Evolutionary conservation across 2,329 filamentous ascomycete species (phyloP), one percentile per base, ranked within the genome.

Genomic region (Lasiodiplodia theobromae): DNA sequence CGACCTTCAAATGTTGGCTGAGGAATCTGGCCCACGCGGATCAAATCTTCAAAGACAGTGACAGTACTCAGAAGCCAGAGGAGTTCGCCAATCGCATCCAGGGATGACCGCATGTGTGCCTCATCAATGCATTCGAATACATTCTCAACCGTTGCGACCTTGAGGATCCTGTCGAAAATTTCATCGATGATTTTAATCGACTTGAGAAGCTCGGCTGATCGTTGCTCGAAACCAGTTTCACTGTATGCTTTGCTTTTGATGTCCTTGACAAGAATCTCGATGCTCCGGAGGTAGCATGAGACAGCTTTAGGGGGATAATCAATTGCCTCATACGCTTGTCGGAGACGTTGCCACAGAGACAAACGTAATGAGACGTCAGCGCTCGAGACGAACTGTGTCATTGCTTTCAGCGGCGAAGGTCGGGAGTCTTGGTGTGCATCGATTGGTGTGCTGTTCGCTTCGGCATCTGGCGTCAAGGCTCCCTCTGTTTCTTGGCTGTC

Each of bases 271-370:
- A 98, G 88, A 74, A 94, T 91, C 76, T 96, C 93, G 58, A 98
- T 92, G 72, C 92, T 93, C 72, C 92, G 91, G 37, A 99, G 83
- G 70, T 92, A 88, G 78, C 94, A 98, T 0, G 92, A 96, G 37
- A 97, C 89, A 16, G 96, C 90, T 78, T 97, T 97, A 0, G 95
- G 94, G 0, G 88, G 83, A 74, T 97, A 97, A 8, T 92, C 88
- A 70, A 99, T 97, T 8, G 87, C 88, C 65, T 89, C 86, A 75
- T 99, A 99, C 0, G 96, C 95, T 71, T 96, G 92, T 47, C 93
- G 90, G n/a, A 99, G 86, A 63, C 93, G 89, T 70, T 92, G 91
- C 96, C 96, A 99, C 1, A 99, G 84, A 71, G 96, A 94, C 1
- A 98, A 82, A 44, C 93, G 89, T 63, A 98, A 82, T 66, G 94